Evolutionary conservation across 148 eudicot genomes (phyloP).

Genomic region (Silene conica): DNA sequence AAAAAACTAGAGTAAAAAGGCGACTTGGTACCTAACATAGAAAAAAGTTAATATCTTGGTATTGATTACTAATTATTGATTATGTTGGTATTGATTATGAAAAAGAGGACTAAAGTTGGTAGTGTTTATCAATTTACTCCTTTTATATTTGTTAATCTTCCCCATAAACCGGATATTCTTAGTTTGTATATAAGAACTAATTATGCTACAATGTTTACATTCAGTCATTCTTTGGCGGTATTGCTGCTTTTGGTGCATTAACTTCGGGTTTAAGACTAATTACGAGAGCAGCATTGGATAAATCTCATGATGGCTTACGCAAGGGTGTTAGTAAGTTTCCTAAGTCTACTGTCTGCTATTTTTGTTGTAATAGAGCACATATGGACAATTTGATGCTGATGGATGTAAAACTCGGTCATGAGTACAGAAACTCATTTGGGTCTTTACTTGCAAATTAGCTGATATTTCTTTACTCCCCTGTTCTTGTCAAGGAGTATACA

Average conservation of each 20-base stretch:
- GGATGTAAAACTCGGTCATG: background rate
- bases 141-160: background rate
- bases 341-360: background rate
- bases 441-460: too few relatives aligned
- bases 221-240: slow-evolving; percentile 59
- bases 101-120: too few relatives aligned
- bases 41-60: too few relatives aligned
- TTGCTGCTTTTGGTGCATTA: slow-evolving; percentile 44
- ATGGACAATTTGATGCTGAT: background rate
- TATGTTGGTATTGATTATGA: too few relatives aligned
- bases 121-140: too few relatives aligned
- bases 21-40: too few relatives aligned
- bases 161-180: background rate
- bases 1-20: too few relatives aligned
- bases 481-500: background rate
- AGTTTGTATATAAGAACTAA: background rate
- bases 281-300: slow-evolving; percentile 47
- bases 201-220: background rate
- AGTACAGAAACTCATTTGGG: too few relatives aligned
- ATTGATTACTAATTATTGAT: too few relatives aligned
- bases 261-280: slow-evolving; percentile 42
- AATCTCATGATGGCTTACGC: slow-evolving; percentile 36
- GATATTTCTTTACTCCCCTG: too few relatives aligned
- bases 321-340: slow-evolving; percentile 42
- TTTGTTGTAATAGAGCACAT: background rate